Conservation (phyloP, 1,139 yeast species). For the Spathaspora sp. region DNA sequence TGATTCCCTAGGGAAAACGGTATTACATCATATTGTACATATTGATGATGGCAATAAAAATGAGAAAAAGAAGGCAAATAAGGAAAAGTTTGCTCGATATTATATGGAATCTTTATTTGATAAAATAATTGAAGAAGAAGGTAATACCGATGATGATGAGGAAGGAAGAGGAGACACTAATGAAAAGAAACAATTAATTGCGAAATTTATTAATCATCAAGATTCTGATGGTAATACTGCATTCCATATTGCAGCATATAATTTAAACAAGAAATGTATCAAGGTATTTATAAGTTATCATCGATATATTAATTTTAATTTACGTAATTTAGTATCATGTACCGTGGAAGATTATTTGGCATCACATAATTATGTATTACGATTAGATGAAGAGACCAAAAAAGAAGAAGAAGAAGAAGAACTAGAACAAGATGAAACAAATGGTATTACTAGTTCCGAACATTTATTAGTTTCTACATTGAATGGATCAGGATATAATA, state of each 20-base stretch:
- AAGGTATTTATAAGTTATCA: constrained; percentile 70
- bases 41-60: constrained; percentile 12
- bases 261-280: constrained; percentile 73
- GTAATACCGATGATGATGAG: constrained; percentile 11
- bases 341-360: constrained; percentile 73
- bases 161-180: constrained; percentile 10
- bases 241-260: constrained; percentile 75
- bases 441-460: constrained; percentile 4
- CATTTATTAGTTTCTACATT: constrained; percentile 6
- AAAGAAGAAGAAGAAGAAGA: constrained; percentile 7
- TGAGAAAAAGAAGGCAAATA: constrained; percentile 55
- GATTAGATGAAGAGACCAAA: constrained; percentile 22
- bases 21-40: constrained; percentile 69
- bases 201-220: constrained; percentile 75
- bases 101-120: constrained; percentile 77
- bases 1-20: constrained; percentile 70
- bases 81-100: constrained; percentile 75
- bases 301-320: constrained; percentile 59
- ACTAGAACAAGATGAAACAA: constrained; percentile 2
- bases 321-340: constrained; percentile 69
- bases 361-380: constrained; percentile 31
- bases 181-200: constrained; percentile 34
- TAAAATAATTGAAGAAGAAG: constrained; percentile 40
- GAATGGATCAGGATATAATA: constrained; percentile 12
- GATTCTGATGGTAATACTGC: constrained; percentile 89